Conservation (phyloP, 1,139 yeast genomes). For the Scheffersomyces cryptocercus region DNA sequence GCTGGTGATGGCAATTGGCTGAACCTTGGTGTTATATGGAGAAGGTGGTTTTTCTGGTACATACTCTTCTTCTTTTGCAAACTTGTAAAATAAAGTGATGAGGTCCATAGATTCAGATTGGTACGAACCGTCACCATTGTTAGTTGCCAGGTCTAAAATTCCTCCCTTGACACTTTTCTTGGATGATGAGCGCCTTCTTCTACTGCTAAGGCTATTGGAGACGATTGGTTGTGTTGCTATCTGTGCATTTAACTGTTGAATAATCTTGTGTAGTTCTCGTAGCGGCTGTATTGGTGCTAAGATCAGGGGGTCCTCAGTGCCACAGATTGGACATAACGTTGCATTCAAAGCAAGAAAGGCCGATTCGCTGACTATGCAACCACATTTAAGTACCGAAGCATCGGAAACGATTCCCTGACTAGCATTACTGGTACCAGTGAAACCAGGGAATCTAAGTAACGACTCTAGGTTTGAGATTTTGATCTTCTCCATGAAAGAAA, state of each 20-base stretch:
- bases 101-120: conserved; percentile 34
- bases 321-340: conserved; percentile 53
- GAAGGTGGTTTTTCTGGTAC: conserved; percentile 1
- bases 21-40: conserved; percentile 5
- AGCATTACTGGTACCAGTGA: conserved; percentile 8
- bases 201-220: conserved; percentile 4
- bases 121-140: neutral
- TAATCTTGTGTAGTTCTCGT: conserved; percentile 46
- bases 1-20: conserved; percentile 10
- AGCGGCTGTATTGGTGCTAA: conserved; percentile 54
- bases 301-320: conserved; percentile 26
- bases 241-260: conserved; percentile 23
- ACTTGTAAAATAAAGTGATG: conserved; percentile 40
- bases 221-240: conserved; percentile 3
- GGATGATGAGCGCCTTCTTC: conserved; percentile 8
- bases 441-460: conserved; percentile 31
- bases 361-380: conserved; percentile 66
- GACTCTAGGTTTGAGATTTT: conserved; percentile 29
- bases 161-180: conserved; percentile 12
- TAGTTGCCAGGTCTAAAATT: conserved; percentile 7
- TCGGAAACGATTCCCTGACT: conserved; percentile 36
- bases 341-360: conserved; percentile 25
- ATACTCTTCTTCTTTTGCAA: conserved; percentile 41
- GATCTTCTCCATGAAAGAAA: conserved; percentile 25
- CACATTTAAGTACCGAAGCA: conserved; percentile 63